phyloP scores from a whole-genome alignment of 805 yeast species.

The Saturnispora bothae region DNA sequence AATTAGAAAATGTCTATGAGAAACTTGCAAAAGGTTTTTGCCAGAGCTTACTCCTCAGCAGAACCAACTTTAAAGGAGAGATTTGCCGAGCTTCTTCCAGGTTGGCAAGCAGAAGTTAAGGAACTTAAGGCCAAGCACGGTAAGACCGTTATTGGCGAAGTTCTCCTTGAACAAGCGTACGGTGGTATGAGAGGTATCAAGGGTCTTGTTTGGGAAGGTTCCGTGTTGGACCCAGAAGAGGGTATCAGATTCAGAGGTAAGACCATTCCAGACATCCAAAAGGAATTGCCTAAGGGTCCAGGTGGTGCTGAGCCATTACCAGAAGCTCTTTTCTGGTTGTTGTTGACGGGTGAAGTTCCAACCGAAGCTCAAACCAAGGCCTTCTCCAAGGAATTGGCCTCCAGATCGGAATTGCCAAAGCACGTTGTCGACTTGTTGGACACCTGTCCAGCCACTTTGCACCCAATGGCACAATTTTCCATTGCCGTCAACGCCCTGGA shows the following conservation, averaged over 20 bases:
- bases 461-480: conserved; percentile 86
- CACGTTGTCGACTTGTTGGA: conserved; percentile 67
- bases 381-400: conserved; percentile 66
- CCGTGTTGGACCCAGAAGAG: conserved; percentile 73
- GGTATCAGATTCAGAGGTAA: conserved; percentile 81
- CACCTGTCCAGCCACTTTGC: conserved; percentile 63
- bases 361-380: conserved; percentile 59
- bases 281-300: conserved; percentile 64
- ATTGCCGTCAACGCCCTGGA: conserved; percentile 76
- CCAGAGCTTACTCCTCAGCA: conserved; percentile 30
- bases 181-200: conserved; percentile 90
- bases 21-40: conserved; percentile 22
- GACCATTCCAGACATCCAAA: conserved; percentile 71
- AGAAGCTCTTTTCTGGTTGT: conserved; percentile 74
- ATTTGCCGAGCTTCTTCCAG: conserved; percentile 87
- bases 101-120: conserved; percentile 83
- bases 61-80: conserved; percentile 76
- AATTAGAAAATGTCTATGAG: conserved; percentile 18
- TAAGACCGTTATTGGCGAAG: conserved; percentile 67
- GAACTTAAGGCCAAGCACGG: conserved; percentile 87
- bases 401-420: conserved; percentile 67
- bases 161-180: conserved; percentile 67
- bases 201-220: conserved; percentile 83
- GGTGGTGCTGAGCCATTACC: conserved; percentile 59
- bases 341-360: conserved; percentile 78